Base-by-base conservation (phyloP, 2,329 filamentous ascomycete species). In the Cordyceps javanica region DNA sequence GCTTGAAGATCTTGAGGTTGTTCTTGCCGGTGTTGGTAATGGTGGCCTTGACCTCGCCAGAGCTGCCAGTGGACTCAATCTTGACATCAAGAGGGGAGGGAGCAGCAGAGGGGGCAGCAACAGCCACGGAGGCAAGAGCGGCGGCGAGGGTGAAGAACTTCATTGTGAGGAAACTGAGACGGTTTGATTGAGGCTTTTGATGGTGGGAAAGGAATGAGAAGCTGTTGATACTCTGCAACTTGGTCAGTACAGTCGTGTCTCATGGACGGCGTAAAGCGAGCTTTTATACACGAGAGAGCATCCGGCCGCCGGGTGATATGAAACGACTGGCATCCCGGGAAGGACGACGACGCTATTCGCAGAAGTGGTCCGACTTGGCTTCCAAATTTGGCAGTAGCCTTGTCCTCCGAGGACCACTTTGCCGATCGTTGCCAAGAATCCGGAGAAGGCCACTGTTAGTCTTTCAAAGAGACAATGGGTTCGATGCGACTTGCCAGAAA, bases 11-110 rank as follows among this genome's bases (percentile, higher is more conserved):
- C 66, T 78, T 78, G 59, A 81, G 61, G 53, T 69, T 67, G 50
- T 67, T 67, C 46, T 68, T 67, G 49, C 77, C 77, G 30, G 67
- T 76, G 70, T 81, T 81, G 61, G 73, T 79, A 58, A 81, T 68
- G 39, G 67, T 67, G n/a, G 76, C 73, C 68, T 77, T 77, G 63
- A 81, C 69, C 50, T 54, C n/a, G 42, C 70, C 70, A 36, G 76
- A 73, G 67, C 79, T 79, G 57, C 72, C 74, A n/a, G 71, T 64
- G 60, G 72, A 67, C 63, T 73, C 67, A 49, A 78, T 69, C 62
- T 72, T 68, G 54, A 72, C 69, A 51, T 71, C 67, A 45, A 75
- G 69, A 53, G 72, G 67, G 34, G 57, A 39, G 34, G 44, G 50
- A 13, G 55, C 69, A 51, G 70, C 66, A 46, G 75, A 69, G 55